Evolutionary conservation across 139 green algal species (phyloP).

Genomic region (Chlamydomonas incerta): DNA sequence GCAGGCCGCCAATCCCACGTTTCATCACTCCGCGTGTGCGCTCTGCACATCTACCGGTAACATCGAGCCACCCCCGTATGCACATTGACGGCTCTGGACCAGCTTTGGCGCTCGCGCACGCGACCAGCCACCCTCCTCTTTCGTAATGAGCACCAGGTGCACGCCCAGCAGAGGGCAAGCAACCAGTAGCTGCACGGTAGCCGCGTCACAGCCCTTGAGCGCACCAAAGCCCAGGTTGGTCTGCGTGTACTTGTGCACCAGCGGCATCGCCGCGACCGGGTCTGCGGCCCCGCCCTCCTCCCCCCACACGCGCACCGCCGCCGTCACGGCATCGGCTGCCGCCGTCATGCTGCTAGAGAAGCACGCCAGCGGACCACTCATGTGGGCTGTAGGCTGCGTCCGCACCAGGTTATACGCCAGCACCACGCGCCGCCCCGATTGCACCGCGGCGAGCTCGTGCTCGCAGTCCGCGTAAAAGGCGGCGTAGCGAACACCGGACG

Average conservation of each 20-base stretch:
- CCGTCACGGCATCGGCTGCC: too few relatives aligned
- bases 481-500: neutral
- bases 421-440: neutral
- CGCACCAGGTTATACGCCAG: neutral
- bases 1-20: too few relatives aligned
- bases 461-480: neutral
- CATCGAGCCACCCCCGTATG: too few relatives aligned
- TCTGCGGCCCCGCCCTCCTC: too few relatives aligned
- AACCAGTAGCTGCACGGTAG: too few relatives aligned
- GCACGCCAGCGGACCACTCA: too few relatives aligned
- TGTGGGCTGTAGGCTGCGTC: too few relatives aligned
- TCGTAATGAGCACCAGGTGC: conserved; percentile 41
- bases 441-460: neutral
- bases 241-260: conserved; percentile 31
- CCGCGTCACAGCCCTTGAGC: conserved; percentile 23
- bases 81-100: too few relatives aligned
- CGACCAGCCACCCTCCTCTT: neutral
- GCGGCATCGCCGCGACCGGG: neutral
- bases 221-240: conserved; percentile 31
- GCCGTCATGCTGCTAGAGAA: too few relatives aligned
- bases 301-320: neutral
- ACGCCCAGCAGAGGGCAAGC: conserved; percentile 9
- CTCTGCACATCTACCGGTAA: too few relatives aligned
- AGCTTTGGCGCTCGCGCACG: too few relatives aligned
- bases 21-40: too few relatives aligned